A percentile compares a stretch with the other conserved stretches of the same genome.
phyloP scores from a whole-genome alignment of 768 basidiomycete genomes.

The Lactarius indigo region DNA sequence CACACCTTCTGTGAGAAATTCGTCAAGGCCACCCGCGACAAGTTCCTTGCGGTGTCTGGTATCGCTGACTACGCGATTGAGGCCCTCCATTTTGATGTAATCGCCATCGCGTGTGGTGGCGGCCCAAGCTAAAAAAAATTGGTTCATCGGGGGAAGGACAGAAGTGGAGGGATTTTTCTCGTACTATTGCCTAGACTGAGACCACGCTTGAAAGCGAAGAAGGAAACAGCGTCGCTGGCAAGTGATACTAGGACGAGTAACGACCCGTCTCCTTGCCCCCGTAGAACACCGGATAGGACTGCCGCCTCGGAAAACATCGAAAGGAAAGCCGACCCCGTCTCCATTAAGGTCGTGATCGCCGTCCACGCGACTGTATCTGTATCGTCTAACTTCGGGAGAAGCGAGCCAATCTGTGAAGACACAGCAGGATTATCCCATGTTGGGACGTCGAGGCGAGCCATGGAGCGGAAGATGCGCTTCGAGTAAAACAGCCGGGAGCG shows the following conservation, averaged over 20 bases:
- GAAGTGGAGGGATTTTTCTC: neutral
- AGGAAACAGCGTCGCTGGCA: conserved; percentile 45
- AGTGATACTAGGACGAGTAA: conserved; percentile 58
- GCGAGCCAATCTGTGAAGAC: conserved; percentile 58
- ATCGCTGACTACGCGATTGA: conserved; percentile 53
- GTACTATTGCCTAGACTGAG: conserved; percentile 4
- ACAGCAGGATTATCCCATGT: conserved; percentile 68
- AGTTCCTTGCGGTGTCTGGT: conserved; percentile 65
- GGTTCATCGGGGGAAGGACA: neutral
- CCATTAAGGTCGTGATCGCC: conserved; percentile 44
- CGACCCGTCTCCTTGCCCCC: conserved; percentile 59
- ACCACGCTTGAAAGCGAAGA: conserved; percentile 24
- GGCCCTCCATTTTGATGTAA: conserved; percentile 62
- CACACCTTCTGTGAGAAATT: conserved; percentile 8
- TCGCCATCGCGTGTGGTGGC: conserved; percentile 63
- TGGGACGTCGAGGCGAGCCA: conserved; percentile 70
- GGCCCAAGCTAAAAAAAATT: conserved; percentile 51
- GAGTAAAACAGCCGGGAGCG: conserved; percentile 62
- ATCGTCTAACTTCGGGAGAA: conserved; percentile 34
- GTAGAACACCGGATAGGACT: conserved; percentile 56
- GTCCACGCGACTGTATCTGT: conserved; percentile 54
- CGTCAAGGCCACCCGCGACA: conserved; percentile 56
- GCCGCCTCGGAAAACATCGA: conserved; percentile 55
- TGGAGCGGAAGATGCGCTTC: conserved; percentile 58
- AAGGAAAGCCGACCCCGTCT: conserved; percentile 42